A percentile compares a stretch with the other conserved stretches of the same genome.
Evolutionary conservation across 345 rosid genomes (phyloP).

Genomic region (Eucalyptus dawsonii): DNA sequence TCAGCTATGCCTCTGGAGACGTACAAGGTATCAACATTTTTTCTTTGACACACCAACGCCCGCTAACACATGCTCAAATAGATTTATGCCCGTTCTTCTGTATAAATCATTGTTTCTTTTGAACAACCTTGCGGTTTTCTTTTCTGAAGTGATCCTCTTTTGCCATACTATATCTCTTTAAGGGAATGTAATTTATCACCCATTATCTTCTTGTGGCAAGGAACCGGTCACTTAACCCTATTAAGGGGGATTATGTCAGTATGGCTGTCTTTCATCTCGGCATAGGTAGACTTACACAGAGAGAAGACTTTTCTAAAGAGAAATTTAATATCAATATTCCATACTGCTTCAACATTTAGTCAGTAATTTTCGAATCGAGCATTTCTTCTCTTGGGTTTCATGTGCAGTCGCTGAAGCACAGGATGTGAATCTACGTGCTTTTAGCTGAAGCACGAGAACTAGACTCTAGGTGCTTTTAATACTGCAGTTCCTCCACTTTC

Average conservation of each 20-base stretch:
- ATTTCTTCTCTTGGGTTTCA: neutral
- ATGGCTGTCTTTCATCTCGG: neutral
- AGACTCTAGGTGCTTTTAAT: neutral
- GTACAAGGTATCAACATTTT: constrained; percentile 37
- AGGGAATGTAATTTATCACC: neutral
- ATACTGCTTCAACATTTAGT: neutral
- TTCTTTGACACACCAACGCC: neutral
- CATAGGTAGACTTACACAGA: neutral
- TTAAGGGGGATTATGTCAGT: neutral
- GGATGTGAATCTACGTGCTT: neutral
- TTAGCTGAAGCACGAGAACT: neutral
- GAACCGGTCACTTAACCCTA: neutral
- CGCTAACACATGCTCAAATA: neutral
- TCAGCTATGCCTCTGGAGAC: constrained; percentile 87
- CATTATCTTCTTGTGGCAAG: neutral
- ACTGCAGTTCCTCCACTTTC: neutral
- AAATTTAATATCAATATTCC: neutral
- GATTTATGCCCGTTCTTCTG: neutral
- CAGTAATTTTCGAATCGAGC: neutral
- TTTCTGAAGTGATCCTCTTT: neutral
- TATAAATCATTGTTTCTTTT: neutral
- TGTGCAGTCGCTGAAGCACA: neutral
- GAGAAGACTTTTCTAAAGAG: neutral
- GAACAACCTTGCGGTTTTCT: neutral
- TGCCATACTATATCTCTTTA: neutral